Percentiles rank a stretch among this genome's conserved stretches.
phyloP scores from a whole-genome alignment of 2,329 filamentous ascomycete genomes.

The Pseudocercospora musae region DNA sequence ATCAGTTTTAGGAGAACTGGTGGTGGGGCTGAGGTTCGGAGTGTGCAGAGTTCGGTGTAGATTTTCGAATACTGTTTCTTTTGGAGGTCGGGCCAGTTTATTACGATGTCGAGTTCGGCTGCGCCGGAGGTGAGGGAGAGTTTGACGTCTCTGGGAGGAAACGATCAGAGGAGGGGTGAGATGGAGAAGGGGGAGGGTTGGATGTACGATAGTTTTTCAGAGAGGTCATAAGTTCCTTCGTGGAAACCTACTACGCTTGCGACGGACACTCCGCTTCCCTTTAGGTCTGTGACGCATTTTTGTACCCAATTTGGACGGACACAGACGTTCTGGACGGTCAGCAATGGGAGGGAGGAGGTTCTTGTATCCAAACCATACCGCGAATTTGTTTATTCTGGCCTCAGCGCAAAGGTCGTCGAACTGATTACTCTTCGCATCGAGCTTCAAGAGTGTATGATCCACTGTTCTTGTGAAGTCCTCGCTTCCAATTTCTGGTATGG shows the following conservation, averaged over 20 bases:
- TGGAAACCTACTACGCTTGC: slow-evolving; percentile 60
- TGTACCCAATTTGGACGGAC: slow-evolving; percentile 54
- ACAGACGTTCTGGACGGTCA: slow-evolving; percentile 48
- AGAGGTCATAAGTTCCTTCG: slow-evolving; percentile 54
- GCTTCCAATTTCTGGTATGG: slow-evolving; percentile 3
- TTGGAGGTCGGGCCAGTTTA: slow-evolving; percentile 51
- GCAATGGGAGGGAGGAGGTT: too few species aligned
- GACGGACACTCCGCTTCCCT: slow-evolving; percentile 48
- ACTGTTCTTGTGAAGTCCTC: slow-evolving; percentile 35
- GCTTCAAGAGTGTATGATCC: slow-evolving; percentile 51
- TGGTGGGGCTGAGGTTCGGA: slow-evolving; percentile 47
- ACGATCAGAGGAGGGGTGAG: not conserved
- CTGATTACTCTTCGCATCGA: slow-evolving; percentile 47
- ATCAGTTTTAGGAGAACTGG: slow-evolving; percentile 54
- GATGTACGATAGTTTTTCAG: slow-evolving; percentile 41
- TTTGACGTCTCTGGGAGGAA: slow-evolving; percentile 43
- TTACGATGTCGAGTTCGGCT: slow-evolving; percentile 57
- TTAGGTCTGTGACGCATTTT: slow-evolving; percentile 49
- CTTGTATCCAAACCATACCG: too few species aligned
- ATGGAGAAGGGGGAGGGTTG: not conserved
- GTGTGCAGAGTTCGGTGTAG: slow-evolving; percentile 52
- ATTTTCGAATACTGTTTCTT: slow-evolving; percentile 45
- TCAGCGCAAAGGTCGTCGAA: slow-evolving; percentile 56
- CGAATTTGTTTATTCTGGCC: slow-evolving; percentile 48
- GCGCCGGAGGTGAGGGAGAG: slow-evolving; percentile 51